Base-by-base conservation (phyloP, 2,329 filamentous ascomycete genomes). In the Aphanoascus verrucosus region DNA sequence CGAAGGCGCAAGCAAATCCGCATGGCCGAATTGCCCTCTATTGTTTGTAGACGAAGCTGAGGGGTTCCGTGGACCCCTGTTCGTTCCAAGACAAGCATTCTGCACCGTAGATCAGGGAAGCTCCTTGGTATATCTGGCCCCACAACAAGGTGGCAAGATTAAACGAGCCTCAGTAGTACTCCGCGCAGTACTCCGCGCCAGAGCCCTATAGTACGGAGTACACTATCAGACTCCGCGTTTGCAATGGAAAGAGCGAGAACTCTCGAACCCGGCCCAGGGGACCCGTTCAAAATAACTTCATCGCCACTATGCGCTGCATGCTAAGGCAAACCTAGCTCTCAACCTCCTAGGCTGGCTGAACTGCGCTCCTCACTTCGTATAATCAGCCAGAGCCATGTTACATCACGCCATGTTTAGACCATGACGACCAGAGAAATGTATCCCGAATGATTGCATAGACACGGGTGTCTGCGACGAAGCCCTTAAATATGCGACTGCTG, bases 101-200 rank as follows among this genome's bases (percentile, higher is more conserved):
- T 52, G 50, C 50, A 52, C 45, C 41, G 50, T 38, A 52, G 42
- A 52, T 52, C 50, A 52, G 35, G 32, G 41, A 43, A 46, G 19
- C 45, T 45, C 42, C 49, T 52, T 45, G 49, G 49, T 45, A 38
- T 44, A 32, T 17, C 34, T 20, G 15, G 11, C 15, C 23, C 32
- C n/a, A 17, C 19, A 12, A 15, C 6, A 52, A 14, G n/a, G 31
- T 14, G 31, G 41, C 17, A 38, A 28, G 41, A 35, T 23, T 45
- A 42, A 23, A 52, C 43, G 50, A 45, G 32, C 1, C 20, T 28
- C 23, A 31, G 31, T 28, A 35, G 12, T 9, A 4, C 17, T 32
- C 20, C 3, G n/a, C n/a, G n/a, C n/a, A n/a, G n/a, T n/a, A n/a
- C 28, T 1, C 15, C 17, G 5, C 11, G 20, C 20, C 14, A 37